A percentile compares a stretch with the other conserved stretches of the same genome.
phyloP scores from a whole-genome alignment of 345 rosid species.

The Euclidium syriacum region DNA sequence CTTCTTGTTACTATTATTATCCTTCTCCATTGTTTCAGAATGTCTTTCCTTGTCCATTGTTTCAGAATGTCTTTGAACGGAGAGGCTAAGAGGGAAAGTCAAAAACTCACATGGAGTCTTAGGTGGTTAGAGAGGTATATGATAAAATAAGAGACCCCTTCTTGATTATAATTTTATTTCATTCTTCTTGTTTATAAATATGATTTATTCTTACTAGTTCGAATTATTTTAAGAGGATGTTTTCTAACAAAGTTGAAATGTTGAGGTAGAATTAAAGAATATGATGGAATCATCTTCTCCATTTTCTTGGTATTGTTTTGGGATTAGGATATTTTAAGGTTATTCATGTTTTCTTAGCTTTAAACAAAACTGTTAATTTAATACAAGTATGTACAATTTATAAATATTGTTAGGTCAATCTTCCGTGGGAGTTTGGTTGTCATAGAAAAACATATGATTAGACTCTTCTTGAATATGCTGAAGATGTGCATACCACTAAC shows the following conservation, averaged over 20 bases:
- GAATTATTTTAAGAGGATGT: neutral
- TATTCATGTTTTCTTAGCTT: constrained; percentile 21
- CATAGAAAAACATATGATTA: constrained; percentile 10
- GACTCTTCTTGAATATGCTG: constrained; percentile 2
- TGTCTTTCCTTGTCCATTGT: constrained; percentile 27
- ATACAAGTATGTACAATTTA: neutral
- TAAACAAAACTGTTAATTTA: neutral
- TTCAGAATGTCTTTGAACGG: constrained; percentile 14
- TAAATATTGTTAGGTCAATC: constrained; percentile 21
- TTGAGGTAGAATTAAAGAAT: neutral
- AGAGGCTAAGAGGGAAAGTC: constrained; percentile 18
- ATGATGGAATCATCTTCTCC: neutral
- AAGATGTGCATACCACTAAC: constrained; percentile 19
- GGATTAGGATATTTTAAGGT: constrained; percentile 16
- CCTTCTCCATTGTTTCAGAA: constrained; percentile 26
- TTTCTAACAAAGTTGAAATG: neutral
- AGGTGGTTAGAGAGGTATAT: neutral
- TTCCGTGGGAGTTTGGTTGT: constrained; percentile 32
- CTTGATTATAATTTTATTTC: neutral
- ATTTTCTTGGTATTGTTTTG: constrained; percentile 6
- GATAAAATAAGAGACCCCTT: neutral
- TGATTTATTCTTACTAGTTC: constrained; percentile 9
- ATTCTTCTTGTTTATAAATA: neutral
- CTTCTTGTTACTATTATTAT: constrained; percentile 15
- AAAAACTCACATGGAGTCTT: constrained; percentile 3